Evolutionary conservation across 2,329 filamentous ascomycete genomes (phyloP).

Genomic region (Aureobasidium pullulans): DNA sequence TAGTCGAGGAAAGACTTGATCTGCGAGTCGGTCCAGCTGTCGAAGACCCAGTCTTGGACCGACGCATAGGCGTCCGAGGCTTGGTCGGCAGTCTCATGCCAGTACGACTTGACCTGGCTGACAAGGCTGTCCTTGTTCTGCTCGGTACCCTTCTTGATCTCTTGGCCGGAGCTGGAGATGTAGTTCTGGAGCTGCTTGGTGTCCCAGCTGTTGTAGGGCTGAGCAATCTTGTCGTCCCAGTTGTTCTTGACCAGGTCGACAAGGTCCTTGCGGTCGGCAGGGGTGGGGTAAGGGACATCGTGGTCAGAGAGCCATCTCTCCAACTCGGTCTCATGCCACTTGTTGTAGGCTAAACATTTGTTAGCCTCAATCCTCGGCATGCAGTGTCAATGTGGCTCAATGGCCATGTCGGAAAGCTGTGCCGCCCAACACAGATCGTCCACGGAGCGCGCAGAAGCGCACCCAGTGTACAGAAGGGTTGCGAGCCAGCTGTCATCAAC

Average conservation of each 20-base stretch:
- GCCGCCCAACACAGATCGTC: background rate
- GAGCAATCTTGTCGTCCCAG: conserved; percentile 71
- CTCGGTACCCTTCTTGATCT: conserved; percentile 59
- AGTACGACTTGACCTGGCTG: conserved; percentile 62
- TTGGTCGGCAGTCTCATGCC: conserved; percentile 73
- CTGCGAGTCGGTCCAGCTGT: conserved; percentile 90
- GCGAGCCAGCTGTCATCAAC: background rate
- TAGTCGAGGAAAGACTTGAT: conserved; percentile 89
- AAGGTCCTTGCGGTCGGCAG: conserved; percentile 90
- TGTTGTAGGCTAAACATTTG: conserved; percentile 73
- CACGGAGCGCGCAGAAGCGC: background rate
- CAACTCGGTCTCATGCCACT: conserved; percentile 96
- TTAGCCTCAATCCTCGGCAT: background rate
- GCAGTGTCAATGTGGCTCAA: background rate
- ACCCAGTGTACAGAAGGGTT: background rate
- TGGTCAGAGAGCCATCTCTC: conserved; percentile 95
- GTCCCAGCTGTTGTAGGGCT: conserved; percentile 74
- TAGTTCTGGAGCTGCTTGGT: conserved; percentile 59
- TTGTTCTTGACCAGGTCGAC: conserved; percentile 81
- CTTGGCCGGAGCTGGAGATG: conserved; percentile 62
- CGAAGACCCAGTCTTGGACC: conserved; percentile 86
- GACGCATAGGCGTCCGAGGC: conserved; percentile 62
- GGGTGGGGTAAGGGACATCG: conserved; percentile 80
- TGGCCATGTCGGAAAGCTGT: background rate
- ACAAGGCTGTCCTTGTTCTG: conserved; percentile 62